phyloP scores from a whole-genome alignment of 176 grass and related monocot genomes.

The bread wheat (Triticum aestivum) region IWGSC_CS_RefSeq_v2.1 NC_057806.1:659184453-659184952 shows the following conservation, averaged over 20 bases:
- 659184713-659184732: no score
- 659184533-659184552: constrained; percentile 31
- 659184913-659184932: constrained; percentile 27
- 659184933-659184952: constrained; percentile 39
- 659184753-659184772: background rate
- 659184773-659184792: background rate
- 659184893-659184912: background rate
- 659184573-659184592: constrained; percentile 20
- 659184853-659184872: constrained; percentile 4
- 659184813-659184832: constrained; percentile 14
- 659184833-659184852: constrained; percentile 9
- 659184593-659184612: constrained; percentile 45
- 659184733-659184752: background rate
- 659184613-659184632: constrained; percentile 33
- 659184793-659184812: constrained; percentile 33
- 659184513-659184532: constrained; percentile 34
- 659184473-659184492: no score
- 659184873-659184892: background rate
- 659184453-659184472: no score
- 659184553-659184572: constrained; percentile 37
- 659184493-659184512: background rate
- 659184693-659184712: background rate
- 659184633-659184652: constrained; percentile 18
- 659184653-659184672: constrained; percentile 21
- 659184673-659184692: constrained; percentile 5